Evolutionary conservation across 768 basidiomycete species (phyloP), one percentile per base, ranked within the genome.

Genomic region (Lactarius tabidus): DNA sequence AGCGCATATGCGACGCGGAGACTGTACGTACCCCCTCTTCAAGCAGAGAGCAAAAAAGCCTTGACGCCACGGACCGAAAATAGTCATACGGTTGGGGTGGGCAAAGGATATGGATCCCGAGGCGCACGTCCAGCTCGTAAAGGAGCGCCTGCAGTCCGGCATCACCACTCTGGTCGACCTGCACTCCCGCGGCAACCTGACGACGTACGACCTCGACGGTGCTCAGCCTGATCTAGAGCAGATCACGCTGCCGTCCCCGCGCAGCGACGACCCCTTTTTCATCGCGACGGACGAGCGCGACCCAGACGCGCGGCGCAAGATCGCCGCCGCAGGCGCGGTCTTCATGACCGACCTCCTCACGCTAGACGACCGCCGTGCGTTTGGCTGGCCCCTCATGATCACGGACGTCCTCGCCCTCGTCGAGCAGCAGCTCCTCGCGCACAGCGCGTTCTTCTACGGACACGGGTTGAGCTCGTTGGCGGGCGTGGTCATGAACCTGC

Each of bases 271-370:
- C 53, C 28, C 48, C 48, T 79, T 69, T 51, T 77, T 74, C 59
- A 70, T 78, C 10, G 77, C 76, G n/a, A 79, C 76, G 26, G 81
- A 82, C 62, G 81, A 82, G 65, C 79, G 80, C 35, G 69, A 75
- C 60, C 71, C 75, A 0, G 68, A 68, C 0, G 74, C 72, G 18
- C 70, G 80, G 12, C 29, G 70, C 10, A 74, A 73, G 58, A 69
- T 82, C 17, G 67, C 72, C 28, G 68, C 71, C 3, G 71, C 76
- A 23, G 79, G 79, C 20, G 81, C 74, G 2, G 51, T 82, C 12
- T 63, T 82, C 60, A 71, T 82, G 63, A 39, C 72, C 17, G 80
- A 82, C 66, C 70, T 82, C 7, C 69, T 82, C 54, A 80, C 79
- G 1, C 67, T 71, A n/a, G 77, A 79, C 28, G 81, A 82, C 61